Base-by-base conservation (phyloP, 1,284 basidiomycete species). In the Coniferiporia weirii region DNA sequence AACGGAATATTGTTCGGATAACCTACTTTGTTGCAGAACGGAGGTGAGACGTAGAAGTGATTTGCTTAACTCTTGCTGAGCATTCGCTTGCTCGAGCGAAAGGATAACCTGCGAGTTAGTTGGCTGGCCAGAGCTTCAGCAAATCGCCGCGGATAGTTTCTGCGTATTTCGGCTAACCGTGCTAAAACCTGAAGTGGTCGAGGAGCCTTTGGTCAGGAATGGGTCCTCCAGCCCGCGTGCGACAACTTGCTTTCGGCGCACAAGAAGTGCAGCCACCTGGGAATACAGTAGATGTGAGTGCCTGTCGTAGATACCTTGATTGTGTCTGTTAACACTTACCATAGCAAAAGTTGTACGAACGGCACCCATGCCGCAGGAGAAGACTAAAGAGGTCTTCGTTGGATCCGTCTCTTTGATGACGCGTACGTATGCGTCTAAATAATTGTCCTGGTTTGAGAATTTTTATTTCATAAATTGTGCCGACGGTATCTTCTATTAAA, bases 301-400 rank as follows among this genome's bases (percentile, higher is more conserved):
- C 27, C 5, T 27, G 27, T 27, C 2, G 27, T 5, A 27, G 27
- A 27, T 27, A 27, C 27, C 38, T 40, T 40, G 3, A 7, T 40
- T 40, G 38, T 40, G 38, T 40, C 15, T 40, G 15, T 40, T 27
- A n/a, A 43, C 10, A 9, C 57, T 46, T 15, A 61, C 85, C 97
- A 99, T 99, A 4, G 93, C 96, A 70, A 98, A 98, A 0, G 96
- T 98, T 1, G 96, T 97, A 45, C 97, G 84, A 0, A 97, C 95
- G 2, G 94, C 93, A 47, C 97, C 97, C 83, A 97, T 95, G 45
- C 97, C 96, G 71, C 97, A 98, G 59, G 93, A 96, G 72, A 99
- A 98, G 1, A 99, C 92, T 15, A 99, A 78, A 0, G 90, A 87
- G 0, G 93, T 94, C 19, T 78, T 80, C 7, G 85, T 75, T 0